A percentile compares a stretch with the other conserved stretches of the same genome.
Evolutionary conservation across 768 basidiomycete genomes (phyloP).

Genomic region (Tephrocybe rancida): DNA sequence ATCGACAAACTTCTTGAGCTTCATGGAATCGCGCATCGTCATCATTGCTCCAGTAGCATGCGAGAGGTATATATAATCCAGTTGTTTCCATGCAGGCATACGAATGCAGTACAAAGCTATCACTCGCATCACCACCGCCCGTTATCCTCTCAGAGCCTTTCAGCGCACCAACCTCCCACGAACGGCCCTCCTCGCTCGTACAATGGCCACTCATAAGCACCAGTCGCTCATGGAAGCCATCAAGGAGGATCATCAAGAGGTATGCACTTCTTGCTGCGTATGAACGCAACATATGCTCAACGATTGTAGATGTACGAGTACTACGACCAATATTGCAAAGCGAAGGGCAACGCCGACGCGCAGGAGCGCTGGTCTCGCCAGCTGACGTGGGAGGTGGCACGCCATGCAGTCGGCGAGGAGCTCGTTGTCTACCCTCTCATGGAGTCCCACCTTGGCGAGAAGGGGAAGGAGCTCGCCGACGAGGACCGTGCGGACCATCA

Average conservation of each 20-base stretch:
- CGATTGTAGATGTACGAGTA: slow-evolving; percentile 56
- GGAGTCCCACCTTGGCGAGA: slow-evolving; percentile 54
- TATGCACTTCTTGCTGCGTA: slow-evolving; percentile 11
- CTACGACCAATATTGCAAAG: slow-evolving; percentile 49
- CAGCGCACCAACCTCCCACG: background rate
- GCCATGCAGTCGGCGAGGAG: slow-evolving; percentile 65
- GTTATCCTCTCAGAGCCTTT: background rate
- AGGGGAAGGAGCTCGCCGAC: slow-evolving; percentile 53
- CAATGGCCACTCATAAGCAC: slow-evolving; percentile 21
- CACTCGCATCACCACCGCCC: background rate
- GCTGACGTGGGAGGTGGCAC: slow-evolving; percentile 61
- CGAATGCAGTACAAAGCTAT: background rate
- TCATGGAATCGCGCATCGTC: background rate
- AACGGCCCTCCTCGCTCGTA: slow-evolving; percentile 1
- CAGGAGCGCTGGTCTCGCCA: slow-evolving; percentile 58
- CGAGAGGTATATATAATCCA: background rate
- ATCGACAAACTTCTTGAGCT: background rate
- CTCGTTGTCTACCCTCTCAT: slow-evolving; percentile 65
- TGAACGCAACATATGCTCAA: background rate
- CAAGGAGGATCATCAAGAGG: slow-evolving; percentile 54
- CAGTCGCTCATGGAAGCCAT: slow-evolving; percentile 41
- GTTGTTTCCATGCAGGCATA: background rate
- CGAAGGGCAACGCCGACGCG: slow-evolving; percentile 42
- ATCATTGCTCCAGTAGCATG: background rate
- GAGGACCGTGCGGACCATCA: slow-evolving; percentile 60